phyloP scores from a whole-genome alignment of 129 eudicot species.

The Sambucus nigra region DNA sequence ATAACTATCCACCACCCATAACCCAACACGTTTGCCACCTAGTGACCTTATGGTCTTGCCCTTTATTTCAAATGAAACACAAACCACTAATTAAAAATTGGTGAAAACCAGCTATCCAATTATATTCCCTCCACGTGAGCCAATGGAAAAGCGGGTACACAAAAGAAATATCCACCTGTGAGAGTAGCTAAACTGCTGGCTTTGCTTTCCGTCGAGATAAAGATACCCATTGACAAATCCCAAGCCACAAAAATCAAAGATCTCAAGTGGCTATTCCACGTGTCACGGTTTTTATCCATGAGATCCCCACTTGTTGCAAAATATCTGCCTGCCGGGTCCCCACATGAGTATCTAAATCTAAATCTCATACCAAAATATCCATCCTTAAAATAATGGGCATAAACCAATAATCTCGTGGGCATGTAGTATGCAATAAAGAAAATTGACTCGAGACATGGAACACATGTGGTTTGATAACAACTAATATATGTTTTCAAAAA shows the following conservation, averaged over 20 bases:
- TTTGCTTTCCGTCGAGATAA: not conserved
- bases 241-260: slow-evolving; percentile 22
- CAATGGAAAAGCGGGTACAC: not conserved
- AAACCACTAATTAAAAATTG: not conserved
- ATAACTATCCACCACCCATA: too few species aligned
- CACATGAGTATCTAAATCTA: not conserved
- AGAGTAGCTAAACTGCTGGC: not conserved
- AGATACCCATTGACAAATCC: slow-evolving; percentile 9
- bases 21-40: too few species aligned
- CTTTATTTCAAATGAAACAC: too few species aligned
- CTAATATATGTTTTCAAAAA: too few species aligned
- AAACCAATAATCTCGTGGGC: too few species aligned
- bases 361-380: too few species aligned
- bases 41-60: too few species aligned
- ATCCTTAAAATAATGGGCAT: too few species aligned
- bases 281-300: slow-evolving; percentile 23
- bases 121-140: not conserved
- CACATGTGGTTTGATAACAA: too few species aligned
- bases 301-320: slow-evolving; percentile 6
- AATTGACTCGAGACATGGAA: too few species aligned
- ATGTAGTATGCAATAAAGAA: too few species aligned
- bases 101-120: not conserved
- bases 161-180: not conserved
- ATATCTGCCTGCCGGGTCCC: slow-evolving; percentile 6
- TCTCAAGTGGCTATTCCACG: slow-evolving; percentile 20